phyloP scores from a whole-genome alignment of 495 filamentous ascomycete species.

The Lophiostoma macrostomum region DNA sequence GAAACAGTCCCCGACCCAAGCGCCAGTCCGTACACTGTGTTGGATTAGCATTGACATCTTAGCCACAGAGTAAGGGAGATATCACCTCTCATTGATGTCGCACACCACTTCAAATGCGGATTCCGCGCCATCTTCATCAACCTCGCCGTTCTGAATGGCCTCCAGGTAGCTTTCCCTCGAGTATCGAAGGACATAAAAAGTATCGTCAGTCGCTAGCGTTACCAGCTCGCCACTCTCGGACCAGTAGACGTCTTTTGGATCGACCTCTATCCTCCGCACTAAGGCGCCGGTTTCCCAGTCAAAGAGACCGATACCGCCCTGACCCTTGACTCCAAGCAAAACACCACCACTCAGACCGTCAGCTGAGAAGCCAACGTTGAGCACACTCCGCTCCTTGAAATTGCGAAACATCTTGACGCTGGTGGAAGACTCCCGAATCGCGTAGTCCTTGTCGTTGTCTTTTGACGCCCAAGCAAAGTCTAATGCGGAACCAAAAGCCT shows the following conservation, averaged over 20 bases:
- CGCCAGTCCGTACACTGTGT: constrained; percentile 78
- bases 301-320: constrained; percentile 91
- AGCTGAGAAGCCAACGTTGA: constrained; percentile 94
- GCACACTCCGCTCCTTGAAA: constrained; percentile 79
- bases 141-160: constrained; percentile 72
- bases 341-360: constrained; percentile 89
- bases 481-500: constrained; percentile 89
- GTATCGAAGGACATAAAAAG: constrained; percentile 90
- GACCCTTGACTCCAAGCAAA: constrained; percentile 90
- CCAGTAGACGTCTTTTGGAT: constrained; percentile 88
- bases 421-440: constrained; percentile 87
- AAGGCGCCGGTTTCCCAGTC: constrained; percentile 87
- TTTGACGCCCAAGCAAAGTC: constrained; percentile 98
- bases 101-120: constrained; percentile 94
- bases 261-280: constrained; percentile 92
- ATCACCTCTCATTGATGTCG: constrained; percentile 84
- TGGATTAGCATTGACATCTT: not conserved
- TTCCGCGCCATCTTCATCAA: constrained; percentile 96
- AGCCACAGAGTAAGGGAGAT: not conserved
- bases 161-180: constrained; percentile 81
- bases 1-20: constrained; percentile 98
- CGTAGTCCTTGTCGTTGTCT: constrained; percentile 97
- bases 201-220: constrained; percentile 88
- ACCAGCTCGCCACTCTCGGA: constrained; percentile 94
- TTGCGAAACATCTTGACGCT: constrained; percentile 97